Evolutionary conservation across 805 yeast species (phyloP), one percentile per base, ranked within the genome.

Genomic region (Wickerhamiella siamensis): DNA sequence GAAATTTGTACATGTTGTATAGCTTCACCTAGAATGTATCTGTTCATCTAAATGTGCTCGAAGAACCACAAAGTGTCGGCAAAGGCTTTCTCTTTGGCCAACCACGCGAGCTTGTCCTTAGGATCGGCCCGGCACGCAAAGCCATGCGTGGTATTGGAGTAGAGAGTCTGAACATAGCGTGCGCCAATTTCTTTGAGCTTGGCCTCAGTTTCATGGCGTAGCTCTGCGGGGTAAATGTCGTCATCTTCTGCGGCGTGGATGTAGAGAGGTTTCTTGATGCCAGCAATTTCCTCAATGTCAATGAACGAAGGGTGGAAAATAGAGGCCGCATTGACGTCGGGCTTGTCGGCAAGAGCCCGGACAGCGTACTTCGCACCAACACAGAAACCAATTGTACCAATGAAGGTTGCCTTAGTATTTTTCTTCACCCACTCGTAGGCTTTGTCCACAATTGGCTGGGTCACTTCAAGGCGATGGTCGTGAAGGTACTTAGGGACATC

Each of bases 231-330:
- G 70, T 78, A 87, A 39, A 70, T 63, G 0, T 53, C 40, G 58
- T 87, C 96, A n/a, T 47, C 59, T 62, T 82, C 83, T 38, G 94
- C 93, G 42, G 82, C 82, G 16, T 82, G 67, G 48, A 86, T 76
- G 48, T 76, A 50, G 22, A 87, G 36, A 18, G 94, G 94, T 46
- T 61, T 63, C 49, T 68, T 72, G 50, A 87, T 58, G 1, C 64
- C 70, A 40, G 66, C 71, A 38, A 83, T 67, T 53, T 81, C 93
- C 31, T 75, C 86, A 27, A 69, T 67, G 12, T 67, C 45, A 14
- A 82, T 77, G 46, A 79, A 70, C 2, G 93, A 79, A 4, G 96
- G 95, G 61, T 87, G 96, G n/a, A n/a, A n/a, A n/a, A n/a, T n/a
- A 5, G 91, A 91, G 47, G 74, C 60, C 14, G 88, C 93, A 53